Evolutionary conservation across 805 yeast genomes (phyloP).

Genomic region (Metschnikowia koreensis): DNA sequence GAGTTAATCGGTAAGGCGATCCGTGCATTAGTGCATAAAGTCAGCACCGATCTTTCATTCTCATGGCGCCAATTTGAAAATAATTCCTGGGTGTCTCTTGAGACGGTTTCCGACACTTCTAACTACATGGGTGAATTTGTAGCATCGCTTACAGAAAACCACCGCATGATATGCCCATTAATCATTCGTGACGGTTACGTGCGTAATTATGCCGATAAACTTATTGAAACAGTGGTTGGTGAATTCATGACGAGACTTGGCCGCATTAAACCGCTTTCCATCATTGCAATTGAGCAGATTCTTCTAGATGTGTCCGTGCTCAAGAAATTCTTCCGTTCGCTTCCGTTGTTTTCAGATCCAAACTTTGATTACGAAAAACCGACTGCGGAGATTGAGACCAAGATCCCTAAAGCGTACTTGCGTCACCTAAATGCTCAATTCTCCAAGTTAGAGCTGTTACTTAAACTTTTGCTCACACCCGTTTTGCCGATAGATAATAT

Average conservation of each 20-base stretch:
- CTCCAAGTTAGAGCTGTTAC: conserved; percentile 53
- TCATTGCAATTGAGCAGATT: conserved; percentile 65
- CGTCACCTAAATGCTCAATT: conserved; percentile 46
- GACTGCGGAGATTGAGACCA: conserved; percentile 14
- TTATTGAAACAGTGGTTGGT: conserved; percentile 61
- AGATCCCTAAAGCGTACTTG: conserved; percentile 28
- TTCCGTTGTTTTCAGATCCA: conserved; percentile 44
- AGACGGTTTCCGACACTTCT: conserved; percentile 69
- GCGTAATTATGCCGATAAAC: conserved; percentile 71
- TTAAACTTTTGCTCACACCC: conserved; percentile 66
- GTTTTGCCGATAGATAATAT: conserved; percentile 60
- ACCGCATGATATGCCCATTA: conserved; percentile 49
- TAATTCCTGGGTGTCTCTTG: conserved; percentile 63
- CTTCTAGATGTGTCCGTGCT: conserved; percentile 67
- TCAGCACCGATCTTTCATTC: conserved; percentile 58
- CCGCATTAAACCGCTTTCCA: conserved; percentile 63
- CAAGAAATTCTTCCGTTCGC: conserved; percentile 49
- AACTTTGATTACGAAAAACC: conserved; percentile 28
- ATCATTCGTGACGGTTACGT: conserved; percentile 69
- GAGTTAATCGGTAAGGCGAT: conserved; percentile 59
- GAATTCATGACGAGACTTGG: conserved; percentile 58
- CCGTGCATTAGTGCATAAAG: conserved; percentile 52
- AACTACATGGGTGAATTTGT: conserved; percentile 63
- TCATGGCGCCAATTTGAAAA: conserved; percentile 85
- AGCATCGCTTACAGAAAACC: conserved; percentile 44